Evolutionary conservation across 371 early-diverging fungal genomes (phyloP).

Genomic region (Saksenaea oblongispora): DNA sequence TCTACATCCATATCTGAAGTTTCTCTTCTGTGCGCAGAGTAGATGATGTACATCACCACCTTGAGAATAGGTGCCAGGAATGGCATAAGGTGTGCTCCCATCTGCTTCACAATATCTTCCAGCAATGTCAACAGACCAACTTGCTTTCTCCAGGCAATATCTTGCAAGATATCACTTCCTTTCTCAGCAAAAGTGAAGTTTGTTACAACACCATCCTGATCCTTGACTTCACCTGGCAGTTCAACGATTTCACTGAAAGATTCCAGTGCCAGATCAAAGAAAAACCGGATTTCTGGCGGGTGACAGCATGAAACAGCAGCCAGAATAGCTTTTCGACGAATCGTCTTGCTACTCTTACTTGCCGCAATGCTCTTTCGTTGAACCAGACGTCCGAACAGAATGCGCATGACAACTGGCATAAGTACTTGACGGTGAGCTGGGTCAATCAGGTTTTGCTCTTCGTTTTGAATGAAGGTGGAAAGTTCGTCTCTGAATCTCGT

Average conservation of each 20-base stretch:
- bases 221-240: slow-evolving; percentile 29
- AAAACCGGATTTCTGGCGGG: slow-evolving; percentile 64
- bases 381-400: slow-evolving; percentile 90
- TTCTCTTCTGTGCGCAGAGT: slow-evolving; percentile 50
- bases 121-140: slow-evolving; percentile 78
- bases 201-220: slow-evolving; percentile 14
- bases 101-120: slow-evolving; percentile 81
- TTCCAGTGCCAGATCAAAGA: slow-evolving; percentile 79
- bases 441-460: slow-evolving; percentile 62
- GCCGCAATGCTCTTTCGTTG: slow-evolving; percentile 66
- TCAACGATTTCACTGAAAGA: slow-evolving; percentile 63
- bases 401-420: slow-evolving; percentile 76
- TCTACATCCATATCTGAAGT: slow-evolving; percentile 37
- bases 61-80: slow-evolving; percentile 69
- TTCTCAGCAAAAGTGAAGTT: slow-evolving; percentile 19
- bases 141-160: slow-evolving; percentile 67
- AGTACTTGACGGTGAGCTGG: slow-evolving; percentile 65
- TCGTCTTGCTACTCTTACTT: slow-evolving; percentile 50
- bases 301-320: slow-evolving; percentile 71
- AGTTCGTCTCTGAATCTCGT: slow-evolving; percentile 88
- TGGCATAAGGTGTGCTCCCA: slow-evolving; percentile 71
- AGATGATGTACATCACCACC: slow-evolving; percentile 70
- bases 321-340: slow-evolving; percentile 80
- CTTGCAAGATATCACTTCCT: slow-evolving; percentile 25
- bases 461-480: slow-evolving; percentile 67